Base-by-base conservation (phyloP, 75 land plant genomes). In the Selaginella moellendorffii region DNA sequence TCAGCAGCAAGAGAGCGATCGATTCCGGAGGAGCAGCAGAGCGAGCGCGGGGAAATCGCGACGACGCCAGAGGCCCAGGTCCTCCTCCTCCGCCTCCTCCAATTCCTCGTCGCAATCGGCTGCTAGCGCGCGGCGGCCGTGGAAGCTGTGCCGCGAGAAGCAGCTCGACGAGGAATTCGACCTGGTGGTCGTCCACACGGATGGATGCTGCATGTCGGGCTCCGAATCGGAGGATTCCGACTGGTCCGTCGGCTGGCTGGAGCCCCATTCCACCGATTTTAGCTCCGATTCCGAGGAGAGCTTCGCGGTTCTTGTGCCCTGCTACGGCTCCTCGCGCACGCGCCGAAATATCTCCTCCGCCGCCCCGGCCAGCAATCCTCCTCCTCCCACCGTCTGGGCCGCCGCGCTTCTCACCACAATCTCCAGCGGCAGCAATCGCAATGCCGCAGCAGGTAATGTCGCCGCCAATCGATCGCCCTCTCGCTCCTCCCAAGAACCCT, bases 171-270 rank as follows among this genome's bases (percentile, higher is more conserved):
- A 63, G 53, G 97, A 91, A 56, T 79, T 74, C 70, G 89, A 87
- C 73, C 60, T 78, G 30, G 93, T 84, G 1, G 12, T 86, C 23
- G 96, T 91, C 30, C 85, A 85, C 18, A 74, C 97, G 53, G 93
- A 87, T 63, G 87, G 85, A 8, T 72, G 74, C 26, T 84, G 77
- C 58, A 60, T 74, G 28, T 82, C 83, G 0, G 81, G 76, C 0
- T 82, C 92, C 31, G 93, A 82, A 30, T 82, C 97, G 1, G 97
- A 85, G 66, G 97, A 72, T 56, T 83, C 93, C 0, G 93, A 91
- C 31, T 91, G 85, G 88, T 87, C 97, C 0, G 77, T 87, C 28
- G 93, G 93, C 20, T 87, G 93, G 97, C 62, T 80, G 53, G 93
- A 87, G 63, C 86, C 97, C 0, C 97, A 81, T 64, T 77, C 80